A percentile compares a stretch with the other conserved stretches of the same genome.
Evolutionary conservation across 1,284 basidiomycete genomes (phyloP).

Genomic region (Naganishia sp.): DNA sequence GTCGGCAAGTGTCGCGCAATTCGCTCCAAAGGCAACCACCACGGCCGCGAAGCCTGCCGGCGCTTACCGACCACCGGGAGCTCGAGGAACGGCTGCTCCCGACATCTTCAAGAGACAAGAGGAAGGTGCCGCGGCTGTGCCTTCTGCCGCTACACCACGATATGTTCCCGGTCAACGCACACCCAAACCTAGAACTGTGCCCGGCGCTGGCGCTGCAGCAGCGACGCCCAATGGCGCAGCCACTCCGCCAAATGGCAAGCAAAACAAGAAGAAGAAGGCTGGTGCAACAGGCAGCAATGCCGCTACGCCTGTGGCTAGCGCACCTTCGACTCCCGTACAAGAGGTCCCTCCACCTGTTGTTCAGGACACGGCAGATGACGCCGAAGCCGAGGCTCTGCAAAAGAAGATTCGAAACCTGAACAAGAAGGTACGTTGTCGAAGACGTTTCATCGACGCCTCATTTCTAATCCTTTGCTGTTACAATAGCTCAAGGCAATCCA

Average conservation of each 20-base stretch:
- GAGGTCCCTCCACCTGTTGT: slow-evolving; percentile 52
- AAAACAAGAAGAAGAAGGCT: slow-evolving; percentile 57
- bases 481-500: slow-evolving; percentile 87
- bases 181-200: slow-evolving; percentile 66
- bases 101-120: slow-evolving; percentile 85
- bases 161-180: slow-evolving; percentile 59
- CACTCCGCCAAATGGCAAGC: slow-evolving; percentile 62
- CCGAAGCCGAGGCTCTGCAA: slow-evolving; percentile 69
- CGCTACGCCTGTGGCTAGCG: slow-evolving; percentile 32
- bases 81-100: slow-evolving; percentile 80
- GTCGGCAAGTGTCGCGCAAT: slow-evolving; percentile 61
- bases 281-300: slow-evolving; percentile 35
- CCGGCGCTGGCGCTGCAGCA: slow-evolving; percentile 62
- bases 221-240: slow-evolving; percentile 29
- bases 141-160: slow-evolving; percentile 35
- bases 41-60: slow-evolving; percentile 69
- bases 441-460: neutral
- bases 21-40: slow-evolving; percentile 48
- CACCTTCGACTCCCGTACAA: slow-evolving; percentile 40
- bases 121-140: slow-evolving; percentile 59
- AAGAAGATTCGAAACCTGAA: slow-evolving; percentile 92
- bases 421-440: slow-evolving; percentile 72
- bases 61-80: slow-evolving; percentile 87
- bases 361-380: slow-evolving; percentile 65
- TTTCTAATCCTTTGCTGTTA: slow-evolving; percentile 26